Percentiles rank a stretch among this genome's conserved stretches.
Evolutionary conservation across 2,329 filamentous ascomycete genomes (phyloP).

Genomic region (Talaromyces sp.): DNA sequence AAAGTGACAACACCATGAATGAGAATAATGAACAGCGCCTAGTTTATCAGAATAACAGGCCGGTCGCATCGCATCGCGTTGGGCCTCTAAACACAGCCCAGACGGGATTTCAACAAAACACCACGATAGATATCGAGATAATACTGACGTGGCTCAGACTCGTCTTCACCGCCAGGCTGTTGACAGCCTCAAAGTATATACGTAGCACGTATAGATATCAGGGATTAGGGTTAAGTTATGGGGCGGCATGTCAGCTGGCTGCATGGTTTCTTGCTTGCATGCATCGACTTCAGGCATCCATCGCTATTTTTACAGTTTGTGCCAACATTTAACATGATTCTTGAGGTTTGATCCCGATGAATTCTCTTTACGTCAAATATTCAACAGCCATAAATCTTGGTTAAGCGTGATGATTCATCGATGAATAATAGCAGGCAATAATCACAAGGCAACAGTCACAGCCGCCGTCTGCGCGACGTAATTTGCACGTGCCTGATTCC

Average conservation of each 20-base stretch:
- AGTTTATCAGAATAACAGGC: neutral
- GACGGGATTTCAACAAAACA: neutral
- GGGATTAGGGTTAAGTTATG: constrained; percentile 1
- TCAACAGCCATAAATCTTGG: neutral
- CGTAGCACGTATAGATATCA: neutral
- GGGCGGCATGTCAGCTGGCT: neutral
- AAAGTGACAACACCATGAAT: neutral
- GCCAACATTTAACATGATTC: neutral
- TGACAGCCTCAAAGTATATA: neutral
- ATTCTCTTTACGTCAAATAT: neutral
- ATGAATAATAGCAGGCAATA: neutral
- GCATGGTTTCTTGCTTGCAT: neutral
- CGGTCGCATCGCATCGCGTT: neutral
- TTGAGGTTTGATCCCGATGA: neutral
- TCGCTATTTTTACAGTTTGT: neutral
- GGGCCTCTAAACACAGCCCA: neutral
- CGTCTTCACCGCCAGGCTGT: neutral
- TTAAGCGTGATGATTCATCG: neutral
- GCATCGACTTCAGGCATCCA: neutral
- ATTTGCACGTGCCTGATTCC: neutral
- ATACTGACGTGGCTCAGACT: neutral
- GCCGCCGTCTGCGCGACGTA: neutral
- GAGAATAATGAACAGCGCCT: neutral
- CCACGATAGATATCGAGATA: neutral
- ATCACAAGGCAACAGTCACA: neutral